Evolutionary conservation across 192 early-diverging fungal genomes (phyloP).

Genomic region (Lobosporangium transversale): DNA sequence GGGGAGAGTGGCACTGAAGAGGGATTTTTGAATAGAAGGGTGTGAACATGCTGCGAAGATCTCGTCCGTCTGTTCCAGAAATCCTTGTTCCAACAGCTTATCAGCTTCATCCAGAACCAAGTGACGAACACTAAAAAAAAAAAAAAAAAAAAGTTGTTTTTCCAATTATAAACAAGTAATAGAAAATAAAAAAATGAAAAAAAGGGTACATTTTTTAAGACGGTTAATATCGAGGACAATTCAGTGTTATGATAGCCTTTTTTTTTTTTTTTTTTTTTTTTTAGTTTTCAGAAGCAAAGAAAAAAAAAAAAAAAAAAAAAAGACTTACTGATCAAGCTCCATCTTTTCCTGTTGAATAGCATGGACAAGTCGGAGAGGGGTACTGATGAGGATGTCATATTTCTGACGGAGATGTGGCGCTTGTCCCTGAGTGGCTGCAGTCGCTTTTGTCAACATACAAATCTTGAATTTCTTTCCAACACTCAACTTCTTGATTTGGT

Average conservation of each 20-base stretch:
- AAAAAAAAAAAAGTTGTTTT: constrained; percentile 1
- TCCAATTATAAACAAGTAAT: neutral
- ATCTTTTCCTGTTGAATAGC: constrained; percentile 83
- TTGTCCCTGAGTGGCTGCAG: constrained; percentile 72
- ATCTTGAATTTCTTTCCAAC: constrained; percentile 81
- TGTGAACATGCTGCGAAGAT: constrained; percentile 88
- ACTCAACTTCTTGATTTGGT: constrained; percentile 80
- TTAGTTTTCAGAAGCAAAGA: constrained; percentile 68
- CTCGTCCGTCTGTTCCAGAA: constrained; percentile 89
- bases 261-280: too few relatives aligned
- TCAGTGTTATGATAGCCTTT: too few relatives aligned
- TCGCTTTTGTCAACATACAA: constrained; percentile 87
- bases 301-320: neutral
- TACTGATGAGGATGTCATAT: constrained; percentile 93
- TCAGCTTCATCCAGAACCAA: constrained; percentile 90
- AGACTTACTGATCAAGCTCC: constrained; percentile 71
- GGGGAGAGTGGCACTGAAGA: constrained; percentile 96
- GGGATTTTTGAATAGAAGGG: constrained; percentile 74
- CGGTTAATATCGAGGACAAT: neutral
- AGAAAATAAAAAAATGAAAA: too few relatives aligned
- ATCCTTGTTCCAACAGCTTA: constrained; percentile 82
- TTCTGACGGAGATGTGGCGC: constrained; percentile 73
- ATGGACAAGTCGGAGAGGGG: constrained; percentile 91
- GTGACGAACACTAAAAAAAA: constrained; percentile 62
- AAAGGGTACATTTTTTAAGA: neutral